Evolutionary conservation across 768 basidiomycete genomes (phyloP), one percentile per base, ranked within the genome.

Genomic region (Suillus luteus): DNA sequence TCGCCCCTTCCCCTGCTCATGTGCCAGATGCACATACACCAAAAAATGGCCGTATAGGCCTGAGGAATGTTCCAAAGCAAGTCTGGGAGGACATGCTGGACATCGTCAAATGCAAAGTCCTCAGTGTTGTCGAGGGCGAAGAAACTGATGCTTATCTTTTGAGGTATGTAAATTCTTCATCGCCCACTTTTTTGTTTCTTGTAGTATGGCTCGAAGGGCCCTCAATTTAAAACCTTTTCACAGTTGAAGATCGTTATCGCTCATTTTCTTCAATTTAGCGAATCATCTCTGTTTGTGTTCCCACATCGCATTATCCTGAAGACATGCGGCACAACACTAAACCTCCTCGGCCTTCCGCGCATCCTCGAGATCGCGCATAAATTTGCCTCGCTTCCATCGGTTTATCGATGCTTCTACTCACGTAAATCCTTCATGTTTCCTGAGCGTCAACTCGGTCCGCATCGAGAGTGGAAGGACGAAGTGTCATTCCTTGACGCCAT

Each of bases 351-450:
- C 14, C 84, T 99, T 59, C 93, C 95, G 24, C 87, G 94, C 63
- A 96, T 99, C 70, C 91, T 99, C 64, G 89, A 95, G 70, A 96
- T 99, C 72, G 97, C 97, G 2, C 82, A 85, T 41, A 79, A 81
- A 8, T 79, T 90, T 44, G 91, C 89, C 12, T 81, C 84, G 58
- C 77, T 94, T 65, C 80, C 80, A 31, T 82, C 84, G 40, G 93
- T 98, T 38, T 86, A 94, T 76, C 87, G 94, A 65, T 95, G 92
- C 77, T 99, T 99, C 82, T 99, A 99, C 80, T 97, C 95, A 48
- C 89, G 96, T 69, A 99, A 99, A 78, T 91, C 92, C 8, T 99
- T 99, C 85, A 98, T 99, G 92, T 99, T 98, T 77, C 97, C 97
- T 9, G 97, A 99, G 75, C 87, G 92, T 27, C 97, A 99, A 73